Conservation (phyloP, 176 grass and related monocot genomes). For the Triticum monococcum region DNA sequence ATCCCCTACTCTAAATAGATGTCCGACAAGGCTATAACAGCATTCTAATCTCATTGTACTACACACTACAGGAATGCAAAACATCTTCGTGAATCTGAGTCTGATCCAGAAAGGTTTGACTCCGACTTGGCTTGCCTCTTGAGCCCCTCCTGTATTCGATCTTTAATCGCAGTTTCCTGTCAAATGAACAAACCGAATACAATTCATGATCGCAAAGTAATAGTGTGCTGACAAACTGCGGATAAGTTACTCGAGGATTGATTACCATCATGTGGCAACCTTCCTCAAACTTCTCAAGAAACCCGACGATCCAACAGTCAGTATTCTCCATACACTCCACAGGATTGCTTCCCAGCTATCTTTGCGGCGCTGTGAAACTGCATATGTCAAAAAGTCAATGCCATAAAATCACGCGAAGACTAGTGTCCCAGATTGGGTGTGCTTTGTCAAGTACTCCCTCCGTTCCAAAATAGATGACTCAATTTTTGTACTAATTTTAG, state of each 20-base stretch:
- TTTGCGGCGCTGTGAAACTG: conserved; percentile 44
- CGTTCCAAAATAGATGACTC: no score
- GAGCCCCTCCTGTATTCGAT: conserved; percentile 66
- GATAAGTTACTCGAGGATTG: background rate
- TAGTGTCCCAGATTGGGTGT: background rate
- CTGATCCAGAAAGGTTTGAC: conserved; percentile 30
- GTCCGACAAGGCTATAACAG: conserved; percentile 14
- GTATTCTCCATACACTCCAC: conserved; percentile 95
- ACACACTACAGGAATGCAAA: conserved; percentile 9
- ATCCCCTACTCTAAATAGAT: conserved; percentile 14
- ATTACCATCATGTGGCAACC: conserved; percentile 93
- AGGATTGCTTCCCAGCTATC: conserved; percentile 57
- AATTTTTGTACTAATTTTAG: no score
- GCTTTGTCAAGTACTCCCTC: background rate
- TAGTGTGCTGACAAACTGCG: background rate
- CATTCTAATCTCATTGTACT: conserved; percentile 28
- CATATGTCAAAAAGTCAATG: background rate
- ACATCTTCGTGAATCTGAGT: conserved; percentile 19
- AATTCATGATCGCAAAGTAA: background rate
- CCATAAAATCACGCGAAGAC: background rate
- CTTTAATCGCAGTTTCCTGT: conserved; percentile 68
- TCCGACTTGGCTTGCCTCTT: conserved; percentile 52
- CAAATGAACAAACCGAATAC: conserved; percentile 6
- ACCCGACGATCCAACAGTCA: conserved; percentile 79
- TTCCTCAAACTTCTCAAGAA: conserved; percentile 93